A percentile compares a stretch with the other conserved stretches of the same genome.
Evolutionary conservation across 1,284 basidiomycete species (phyloP).

Genomic region (Trichosporon sp.): DNA sequence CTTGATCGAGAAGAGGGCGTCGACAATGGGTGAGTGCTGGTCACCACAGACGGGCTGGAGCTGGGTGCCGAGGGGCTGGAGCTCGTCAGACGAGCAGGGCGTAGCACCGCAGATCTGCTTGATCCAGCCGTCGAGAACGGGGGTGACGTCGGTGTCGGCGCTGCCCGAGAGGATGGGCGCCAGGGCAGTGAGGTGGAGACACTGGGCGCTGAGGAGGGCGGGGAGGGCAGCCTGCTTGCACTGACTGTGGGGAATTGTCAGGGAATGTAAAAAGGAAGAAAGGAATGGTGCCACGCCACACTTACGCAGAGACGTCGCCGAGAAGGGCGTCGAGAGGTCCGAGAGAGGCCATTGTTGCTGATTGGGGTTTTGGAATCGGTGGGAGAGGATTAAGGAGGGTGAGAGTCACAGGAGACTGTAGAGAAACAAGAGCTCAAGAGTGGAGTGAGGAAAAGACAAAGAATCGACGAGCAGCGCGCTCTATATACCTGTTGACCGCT

Average conservation of each 20-base stretch:
- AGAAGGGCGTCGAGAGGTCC: constrained; percentile 2
- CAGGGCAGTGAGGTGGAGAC: constrained; percentile 44
- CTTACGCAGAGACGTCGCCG: constrained; percentile 9
- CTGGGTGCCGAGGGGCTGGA: constrained; percentile 36
- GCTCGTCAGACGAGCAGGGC: constrained; percentile 45
- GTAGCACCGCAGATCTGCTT: constrained; percentile 42
- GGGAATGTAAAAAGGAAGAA: background rate
- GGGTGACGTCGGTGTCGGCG: constrained; percentile 39
- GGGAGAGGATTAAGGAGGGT: constrained; percentile 5
- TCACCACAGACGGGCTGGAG: background rate
- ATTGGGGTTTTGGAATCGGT: background rate
- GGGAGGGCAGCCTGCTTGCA: constrained; percentile 1
- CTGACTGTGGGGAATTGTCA: background rate
- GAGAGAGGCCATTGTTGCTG: constrained; percentile 10
- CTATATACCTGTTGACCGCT: background rate
- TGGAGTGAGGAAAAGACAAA: background rate
- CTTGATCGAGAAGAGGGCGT: constrained; percentile 34
- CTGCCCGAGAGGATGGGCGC: constrained; percentile 36
- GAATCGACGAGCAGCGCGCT: background rate
- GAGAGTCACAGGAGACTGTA: background rate
- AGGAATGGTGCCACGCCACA: background rate
- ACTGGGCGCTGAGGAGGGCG: constrained; percentile 23
- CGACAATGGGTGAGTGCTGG: background rate
- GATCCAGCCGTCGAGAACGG: constrained; percentile 46
- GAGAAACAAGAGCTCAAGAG: constrained; percentile 3